Conservation (phyloP, 345 rosid species). For the Erodium maritimum region DNA sequence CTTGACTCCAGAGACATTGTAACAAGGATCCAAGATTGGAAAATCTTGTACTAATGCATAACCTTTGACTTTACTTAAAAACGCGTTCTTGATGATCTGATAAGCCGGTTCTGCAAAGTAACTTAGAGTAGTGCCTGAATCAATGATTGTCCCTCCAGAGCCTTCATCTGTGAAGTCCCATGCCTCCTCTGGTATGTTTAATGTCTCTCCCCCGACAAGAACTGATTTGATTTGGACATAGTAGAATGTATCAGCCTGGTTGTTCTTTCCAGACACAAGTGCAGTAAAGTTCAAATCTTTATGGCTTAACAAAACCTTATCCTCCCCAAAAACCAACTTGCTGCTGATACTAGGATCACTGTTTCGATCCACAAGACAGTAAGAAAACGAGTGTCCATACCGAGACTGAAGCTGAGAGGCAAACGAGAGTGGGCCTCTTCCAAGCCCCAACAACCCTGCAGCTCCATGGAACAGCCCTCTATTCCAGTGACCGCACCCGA, state of each 20-base stretch:
- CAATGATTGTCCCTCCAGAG: slow-evolving; percentile 79
- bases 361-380: slow-evolving; percentile 79
- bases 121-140: slow-evolving; percentile 83
- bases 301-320: slow-evolving; percentile 52
- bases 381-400: slow-evolving; percentile 85
- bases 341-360: slow-evolving; percentile 73
- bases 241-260: slow-evolving; percentile 71
- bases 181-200: slow-evolving; percentile 58
- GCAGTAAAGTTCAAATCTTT: slow-evolving; percentile 70
- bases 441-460: slow-evolving; percentile 75
- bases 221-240: slow-evolving; percentile 66
- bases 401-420: slow-evolving; percentile 82
- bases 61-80: slow-evolving; percentile 44
- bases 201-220: slow-evolving; percentile 44
- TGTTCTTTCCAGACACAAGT: slow-evolving; percentile 48
- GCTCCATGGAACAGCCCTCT: slow-evolving; percentile 94
- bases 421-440: slow-evolving; percentile 89
- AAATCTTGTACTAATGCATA: slow-evolving; percentile 44
- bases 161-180: slow-evolving; percentile 56
- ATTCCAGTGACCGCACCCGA: slow-evolving; percentile 98
- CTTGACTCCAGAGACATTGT: slow-evolving; percentile 63
- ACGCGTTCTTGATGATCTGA: slow-evolving; percentile 46
- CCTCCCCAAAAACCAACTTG: slow-evolving; percentile 90
- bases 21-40: slow-evolving; percentile 64
- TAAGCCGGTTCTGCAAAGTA: slow-evolving; percentile 78